phyloP scores from a whole-genome alignment of 176 grass and related monocot genomes.

The Ensete glaucum region DNA sequence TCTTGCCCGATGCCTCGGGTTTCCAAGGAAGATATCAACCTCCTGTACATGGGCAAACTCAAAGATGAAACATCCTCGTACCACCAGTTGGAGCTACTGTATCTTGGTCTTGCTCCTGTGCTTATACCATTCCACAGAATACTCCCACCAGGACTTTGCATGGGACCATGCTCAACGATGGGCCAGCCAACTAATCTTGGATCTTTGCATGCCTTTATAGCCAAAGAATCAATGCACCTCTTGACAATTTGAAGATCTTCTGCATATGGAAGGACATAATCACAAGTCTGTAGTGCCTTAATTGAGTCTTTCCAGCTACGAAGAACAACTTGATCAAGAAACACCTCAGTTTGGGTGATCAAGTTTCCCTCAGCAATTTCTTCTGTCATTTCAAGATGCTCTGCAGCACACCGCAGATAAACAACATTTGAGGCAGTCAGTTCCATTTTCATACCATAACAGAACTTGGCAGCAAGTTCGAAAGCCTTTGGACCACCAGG shows the following conservation, averaged over 20 bases:
- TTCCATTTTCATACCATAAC: slow-evolving; percentile 82
- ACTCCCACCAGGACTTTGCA: slow-evolving; percentile 59
- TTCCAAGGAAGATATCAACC: slow-evolving; percentile 64
- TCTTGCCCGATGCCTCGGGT: slow-evolving; percentile 53
- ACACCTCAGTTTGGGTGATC: slow-evolving; percentile 52
- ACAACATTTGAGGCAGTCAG: slow-evolving; percentile 71
- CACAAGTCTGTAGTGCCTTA: slow-evolving; percentile 67
- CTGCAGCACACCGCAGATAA: slow-evolving; percentile 53
- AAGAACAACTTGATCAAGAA: slow-evolving; percentile 62
- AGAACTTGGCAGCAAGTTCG: slow-evolving; percentile 73
- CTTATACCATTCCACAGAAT: slow-evolving; percentile 91
- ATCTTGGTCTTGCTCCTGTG: slow-evolving; percentile 52
- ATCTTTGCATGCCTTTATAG: slow-evolving; percentile 49
- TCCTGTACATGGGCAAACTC: slow-evolving; percentile 59
- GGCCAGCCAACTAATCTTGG: slow-evolving; percentile 47
- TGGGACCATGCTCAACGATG: slow-evolving; percentile 38
- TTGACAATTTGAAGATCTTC: slow-evolving; percentile 70
- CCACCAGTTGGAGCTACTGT: slow-evolving; percentile 68
- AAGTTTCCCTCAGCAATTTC: slow-evolving; percentile 76
- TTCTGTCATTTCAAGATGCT: slow-evolving; percentile 80
- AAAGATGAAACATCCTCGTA: slow-evolving; percentile 77
- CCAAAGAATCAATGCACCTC: slow-evolving; percentile 57
- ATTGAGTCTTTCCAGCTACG: slow-evolving; percentile 74
- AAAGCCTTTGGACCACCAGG: slow-evolving; percentile 60
- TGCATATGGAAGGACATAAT: slow-evolving; percentile 51